Evolutionary conservation across 1,139 yeast species (phyloP).

Genomic region (Scheffersomyces insectosa): DNA sequence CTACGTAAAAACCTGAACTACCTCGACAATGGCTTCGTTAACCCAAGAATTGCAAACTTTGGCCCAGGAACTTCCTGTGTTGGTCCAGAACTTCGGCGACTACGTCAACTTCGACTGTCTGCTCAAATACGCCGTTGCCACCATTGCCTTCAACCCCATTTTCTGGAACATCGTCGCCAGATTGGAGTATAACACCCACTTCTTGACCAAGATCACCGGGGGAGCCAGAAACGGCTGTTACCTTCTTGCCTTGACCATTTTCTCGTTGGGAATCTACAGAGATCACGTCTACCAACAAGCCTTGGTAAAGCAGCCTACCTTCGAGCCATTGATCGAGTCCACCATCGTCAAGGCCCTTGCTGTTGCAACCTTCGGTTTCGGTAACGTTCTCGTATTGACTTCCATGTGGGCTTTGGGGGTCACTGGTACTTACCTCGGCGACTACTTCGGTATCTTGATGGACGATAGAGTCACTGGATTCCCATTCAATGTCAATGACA

Average conservation of each 20-base stretch:
- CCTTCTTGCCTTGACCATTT: slow-evolving; percentile 75
- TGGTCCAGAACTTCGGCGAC: slow-evolving; percentile 17
- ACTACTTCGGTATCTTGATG: slow-evolving; percentile 95
- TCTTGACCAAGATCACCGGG: slow-evolving; percentile 74
- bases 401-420: slow-evolving; percentile 96
- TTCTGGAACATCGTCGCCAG: slow-evolving; percentile 96
- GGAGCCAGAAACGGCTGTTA: slow-evolving; percentile 78
- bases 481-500: slow-evolving; percentile 87
- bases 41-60: slow-evolving; percentile 9
- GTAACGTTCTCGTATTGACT: slow-evolving; percentile 75
- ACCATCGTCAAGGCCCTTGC: slow-evolving; percentile 36
- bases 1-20: not conserved
- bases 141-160: slow-evolving; percentile 87
- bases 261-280: slow-evolving; percentile 78
- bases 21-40: slow-evolving; percentile 6
- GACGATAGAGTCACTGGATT: slow-evolving; percentile 86
- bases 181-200: slow-evolving; percentile 72
- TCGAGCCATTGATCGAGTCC: slow-evolving; percentile 49
- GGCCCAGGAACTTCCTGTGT: slow-evolving; percentile 9
- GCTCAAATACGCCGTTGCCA: slow-evolving; percentile 43
- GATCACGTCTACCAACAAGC: slow-evolving; percentile 76
- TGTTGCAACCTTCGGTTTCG: slow-evolving; percentile 51
- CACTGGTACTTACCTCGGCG: slow-evolving; percentile 96
- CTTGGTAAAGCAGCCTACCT: slow-evolving; percentile 48
- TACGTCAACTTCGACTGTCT: slow-evolving; percentile 25